Percentiles rank a stretch among this genome's conserved stretches.
Evolutionary conservation across 1,139 yeast genomes (phyloP).

Genomic region (Lodderomyces jiufengensis): DNA sequence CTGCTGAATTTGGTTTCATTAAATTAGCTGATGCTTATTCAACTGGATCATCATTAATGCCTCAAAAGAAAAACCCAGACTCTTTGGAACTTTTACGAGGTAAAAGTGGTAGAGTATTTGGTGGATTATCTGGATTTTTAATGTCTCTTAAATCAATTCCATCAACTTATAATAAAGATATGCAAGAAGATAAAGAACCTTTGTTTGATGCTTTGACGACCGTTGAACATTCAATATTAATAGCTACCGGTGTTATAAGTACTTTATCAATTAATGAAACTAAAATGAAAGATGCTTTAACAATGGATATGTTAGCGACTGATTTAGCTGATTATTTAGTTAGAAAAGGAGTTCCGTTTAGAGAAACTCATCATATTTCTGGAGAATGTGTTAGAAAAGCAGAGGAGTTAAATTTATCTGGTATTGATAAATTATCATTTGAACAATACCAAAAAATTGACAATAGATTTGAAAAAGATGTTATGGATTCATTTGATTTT

Average conservation of each 20-base stretch:
- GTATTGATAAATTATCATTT: slow-evolving; percentile 74
- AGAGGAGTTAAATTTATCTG: slow-evolving; percentile 69
- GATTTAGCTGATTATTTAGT: slow-evolving; percentile 97
- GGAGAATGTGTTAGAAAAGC: slow-evolving; percentile 96
- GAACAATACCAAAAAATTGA: slow-evolving; percentile 81
- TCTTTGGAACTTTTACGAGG: slow-evolving; percentile 93
- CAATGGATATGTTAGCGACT: slow-evolving; percentile 99
- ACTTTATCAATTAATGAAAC: slow-evolving; percentile 70
- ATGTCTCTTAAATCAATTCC: slow-evolving; percentile 96
- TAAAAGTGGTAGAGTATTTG: slow-evolving; percentile 95
- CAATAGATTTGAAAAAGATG: slow-evolving; percentile 74
- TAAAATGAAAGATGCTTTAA: slow-evolving; percentile 80
- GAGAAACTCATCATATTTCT: slow-evolving; percentile 97
- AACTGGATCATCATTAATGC: slow-evolving; percentile 97
- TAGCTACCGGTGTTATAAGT: slow-evolving; percentile 94
- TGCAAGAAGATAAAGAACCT: slow-evolving; percentile 99
- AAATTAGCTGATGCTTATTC: slow-evolving; percentile 96
- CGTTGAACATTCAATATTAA: slow-evolving; percentile 87
- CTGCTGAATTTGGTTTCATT: slow-evolving; percentile 95
- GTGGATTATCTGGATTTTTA: slow-evolving; percentile 89
- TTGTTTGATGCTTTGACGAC: slow-evolving; percentile 86
- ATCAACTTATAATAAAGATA: slow-evolving; percentile 94
- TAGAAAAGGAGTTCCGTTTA: slow-evolving; percentile 96
- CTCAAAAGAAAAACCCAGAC: slow-evolving; percentile 98
- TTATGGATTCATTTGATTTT: slow-evolving; percentile 78